Percentiles rank a stretch among this genome's conserved stretches.
Conservation (phyloP, 768 basidiomycete genomes). For the Tephrocybe sp. region DNA sequence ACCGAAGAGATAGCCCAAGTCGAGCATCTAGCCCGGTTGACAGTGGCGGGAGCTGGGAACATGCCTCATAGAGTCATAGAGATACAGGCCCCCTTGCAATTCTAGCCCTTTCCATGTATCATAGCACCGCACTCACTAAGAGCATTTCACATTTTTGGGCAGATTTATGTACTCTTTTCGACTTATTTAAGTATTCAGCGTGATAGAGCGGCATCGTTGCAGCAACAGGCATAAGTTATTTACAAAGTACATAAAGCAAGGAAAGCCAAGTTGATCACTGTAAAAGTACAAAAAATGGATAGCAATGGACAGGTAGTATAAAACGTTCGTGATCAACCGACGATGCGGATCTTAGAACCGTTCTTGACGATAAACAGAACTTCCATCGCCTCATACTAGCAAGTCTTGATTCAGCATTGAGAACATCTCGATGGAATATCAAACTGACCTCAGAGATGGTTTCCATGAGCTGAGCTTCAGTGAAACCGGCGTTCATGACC, state of each 20-base stretch:
- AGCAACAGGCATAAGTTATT: neutral
- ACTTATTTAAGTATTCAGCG: too few species aligned
- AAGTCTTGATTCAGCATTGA: slow-evolving; percentile 14
- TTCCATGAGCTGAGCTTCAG: slow-evolving; percentile 87
- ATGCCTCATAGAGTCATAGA: slow-evolving; percentile 39
- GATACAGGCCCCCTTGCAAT: too few species aligned
- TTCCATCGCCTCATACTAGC: slow-evolving; percentile 84
- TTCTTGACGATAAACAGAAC: slow-evolving; percentile 84
- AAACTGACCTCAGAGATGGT: slow-evolving; percentile 73
- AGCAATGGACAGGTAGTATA: neutral
- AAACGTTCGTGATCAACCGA: slow-evolving; percentile 23
- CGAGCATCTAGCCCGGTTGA: slow-evolving; percentile 37
- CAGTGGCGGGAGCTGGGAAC: slow-evolving; percentile 76
- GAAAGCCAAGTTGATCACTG: slow-evolving; percentile 6
- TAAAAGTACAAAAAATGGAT: neutral
- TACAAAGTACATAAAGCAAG: slow-evolving; percentile 1
- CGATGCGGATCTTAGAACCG: slow-evolving; percentile 77
- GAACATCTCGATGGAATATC: neutral
- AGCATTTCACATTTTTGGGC: too few species aligned
- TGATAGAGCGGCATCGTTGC: too few species aligned
- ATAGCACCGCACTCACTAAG: too few species aligned
- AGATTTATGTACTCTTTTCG: too few species aligned
- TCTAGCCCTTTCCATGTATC: neutral
- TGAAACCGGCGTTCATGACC: slow-evolving; percentile 85
- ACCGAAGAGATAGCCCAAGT: slow-evolving; percentile 14